Conservation (phyloP, 345 rosid genomes). For the Brassica carinata region DNA sequence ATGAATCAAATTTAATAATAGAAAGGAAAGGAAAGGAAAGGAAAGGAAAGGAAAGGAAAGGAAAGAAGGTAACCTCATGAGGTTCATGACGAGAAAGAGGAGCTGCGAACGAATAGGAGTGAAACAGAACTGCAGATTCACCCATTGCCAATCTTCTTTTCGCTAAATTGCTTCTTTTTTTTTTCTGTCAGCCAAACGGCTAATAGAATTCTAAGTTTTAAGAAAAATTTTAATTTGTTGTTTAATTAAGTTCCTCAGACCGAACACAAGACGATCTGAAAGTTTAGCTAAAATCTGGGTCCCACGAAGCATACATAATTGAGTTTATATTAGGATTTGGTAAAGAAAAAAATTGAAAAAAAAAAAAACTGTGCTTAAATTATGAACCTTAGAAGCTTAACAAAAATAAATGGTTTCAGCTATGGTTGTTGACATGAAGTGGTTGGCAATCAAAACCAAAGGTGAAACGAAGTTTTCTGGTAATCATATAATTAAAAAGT, state of each 20-base stretch:
- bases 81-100: slow-evolving; percentile 55
- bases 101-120: slow-evolving; percentile 62
- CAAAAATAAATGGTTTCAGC: slow-evolving; percentile 17
- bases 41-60: not conserved
- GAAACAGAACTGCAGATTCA: slow-evolving; percentile 74
- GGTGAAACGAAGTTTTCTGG: slow-evolving; percentile 1
- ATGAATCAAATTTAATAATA: not conserved
- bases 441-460: slow-evolving; percentile 17
- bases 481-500: not conserved
- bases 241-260: not conserved
- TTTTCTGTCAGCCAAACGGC: slow-evolving; percentile 23
- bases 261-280: not conserved
- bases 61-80: slow-evolving; percentile 54
- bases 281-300: slow-evolving; percentile 16
- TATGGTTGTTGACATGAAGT: slow-evolving; percentile 31
- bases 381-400: slow-evolving; percentile 12
- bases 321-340: not conserved
- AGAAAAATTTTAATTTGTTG: not conserved
- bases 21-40: not conserved
- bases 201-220: slow-evolving; percentile 8
- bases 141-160: slow-evolving; percentile 49
- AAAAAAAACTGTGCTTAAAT: not conserved
- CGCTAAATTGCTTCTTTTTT: not conserved
- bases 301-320: slow-evolving; percentile 12
- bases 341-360: not conserved